Evolutionary conservation across 805 yeast species (phyloP).

Genomic region (Metschnikowia aberdeeniae): DNA sequence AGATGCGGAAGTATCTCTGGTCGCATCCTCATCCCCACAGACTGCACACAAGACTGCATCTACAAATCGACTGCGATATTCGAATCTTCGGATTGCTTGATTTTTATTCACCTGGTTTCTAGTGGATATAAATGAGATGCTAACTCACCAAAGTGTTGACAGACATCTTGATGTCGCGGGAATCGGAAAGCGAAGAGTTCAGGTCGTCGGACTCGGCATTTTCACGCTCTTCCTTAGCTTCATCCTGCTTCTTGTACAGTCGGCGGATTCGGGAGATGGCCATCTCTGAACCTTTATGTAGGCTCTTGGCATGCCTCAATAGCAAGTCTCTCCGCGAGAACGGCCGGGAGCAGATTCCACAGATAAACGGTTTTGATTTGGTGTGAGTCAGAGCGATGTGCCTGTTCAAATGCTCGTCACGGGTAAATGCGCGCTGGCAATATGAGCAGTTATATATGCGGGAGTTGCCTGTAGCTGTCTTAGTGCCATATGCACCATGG

Average conservation of each 20-base stretch:
- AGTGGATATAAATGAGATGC: too few species aligned
- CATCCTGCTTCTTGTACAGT: conserved; percentile 24
- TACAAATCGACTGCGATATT: too few species aligned
- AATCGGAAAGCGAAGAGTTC: conserved; percentile 20
- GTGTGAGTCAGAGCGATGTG: conserved; percentile 42
- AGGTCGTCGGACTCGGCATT: conserved; percentile 9
- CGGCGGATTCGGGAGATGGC: conserved; percentile 42
- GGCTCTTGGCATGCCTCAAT: conserved; percentile 42
- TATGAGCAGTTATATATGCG: conserved; percentile 38
- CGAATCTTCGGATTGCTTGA: too few species aligned
- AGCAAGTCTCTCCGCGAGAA: conserved; percentile 41
- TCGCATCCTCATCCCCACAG: too few species aligned
- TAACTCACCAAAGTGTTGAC: conserved; percentile 42
- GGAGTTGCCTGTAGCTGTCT: conserved; percentile 43
- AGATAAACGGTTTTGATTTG: conserved; percentile 41
- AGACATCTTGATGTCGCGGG: conserved; percentile 35
- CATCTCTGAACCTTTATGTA: conserved; percentile 41
- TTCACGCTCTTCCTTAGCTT: conserved; percentile 8
- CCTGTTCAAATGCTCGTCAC: conserved; percentile 43
- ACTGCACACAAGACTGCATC: too few species aligned
- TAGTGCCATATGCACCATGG: conserved; percentile 31
- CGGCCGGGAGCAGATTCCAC: conserved; percentile 43
- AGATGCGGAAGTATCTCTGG: neutral
- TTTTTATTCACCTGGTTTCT: too few species aligned
- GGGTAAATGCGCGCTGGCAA: conserved; percentile 43